Evolutionary conservation across 78 protist species (phyloP), one percentile per base, ranked within the genome.

Genomic region (Monocercomonoides exilis): DNA sequence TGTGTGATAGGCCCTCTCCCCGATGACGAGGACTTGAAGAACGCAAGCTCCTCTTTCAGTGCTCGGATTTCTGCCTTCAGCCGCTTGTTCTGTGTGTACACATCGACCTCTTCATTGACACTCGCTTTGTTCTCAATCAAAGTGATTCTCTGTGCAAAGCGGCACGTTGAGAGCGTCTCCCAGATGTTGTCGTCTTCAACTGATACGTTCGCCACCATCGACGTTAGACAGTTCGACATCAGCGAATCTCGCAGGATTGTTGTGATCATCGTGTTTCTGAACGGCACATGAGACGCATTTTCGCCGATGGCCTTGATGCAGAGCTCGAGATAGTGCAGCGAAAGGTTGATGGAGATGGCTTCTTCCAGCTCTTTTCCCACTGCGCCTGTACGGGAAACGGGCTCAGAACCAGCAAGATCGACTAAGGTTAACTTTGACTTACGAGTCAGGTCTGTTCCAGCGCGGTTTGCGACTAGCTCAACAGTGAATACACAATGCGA

Each of bases 401-500:
- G 82, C 11, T 79, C 82, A 5, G 82, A 79, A 5, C 82, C 82
- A 41, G 82, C 82, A 32, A 79, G 82, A 21, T 79, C 82, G 11
- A 79, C 82, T 5, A 79, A 4, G 42, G 43, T 6, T 41, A 79
- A 4, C 82, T 79, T 79, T 32, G 82, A 79, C 11, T 79, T 79
- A 41, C 82, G 82, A 21, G 21, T 21, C 45, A 79, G 6, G 82
- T 79, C 82, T 33, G 43, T 79, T 32, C 21, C 82, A 5, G 43
- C 42, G 5, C 82, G 82, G 82, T 29, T 6, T 33, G 82, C 82
- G 43, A 33, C 42, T 4, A 79, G 46, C 35, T 2, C n/a, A 11
- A 77, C 44, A 0, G 90, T 43, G 1, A 77, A 79, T 44, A 88
- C 44, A 2, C 3, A 80, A 35, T 88, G 90, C 38, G 84, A 79